Conservation (phyloP, 2,329 filamentous ascomycete species). For the Diaporthe ampelina region DNA sequence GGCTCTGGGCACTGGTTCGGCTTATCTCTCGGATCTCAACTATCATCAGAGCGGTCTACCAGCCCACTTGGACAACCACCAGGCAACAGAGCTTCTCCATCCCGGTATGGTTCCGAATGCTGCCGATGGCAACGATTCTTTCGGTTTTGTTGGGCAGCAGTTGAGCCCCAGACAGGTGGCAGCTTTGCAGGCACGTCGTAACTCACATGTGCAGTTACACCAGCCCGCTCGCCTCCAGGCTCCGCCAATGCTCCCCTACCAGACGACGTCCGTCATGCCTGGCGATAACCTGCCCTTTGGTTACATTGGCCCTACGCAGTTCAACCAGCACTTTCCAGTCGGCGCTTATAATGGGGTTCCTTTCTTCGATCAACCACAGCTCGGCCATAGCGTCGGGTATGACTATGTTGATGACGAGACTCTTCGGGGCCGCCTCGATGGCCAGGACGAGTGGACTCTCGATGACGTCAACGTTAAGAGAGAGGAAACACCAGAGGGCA, state of each 20-base stretch:
- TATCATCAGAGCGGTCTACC: neutral
- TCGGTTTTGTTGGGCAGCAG: neutral
- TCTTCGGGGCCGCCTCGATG: neutral
- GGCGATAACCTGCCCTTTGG: neutral
- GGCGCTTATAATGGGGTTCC: neutral
- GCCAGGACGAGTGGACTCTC: neutral
- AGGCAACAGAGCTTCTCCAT: neutral
- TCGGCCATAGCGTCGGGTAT: neutral
- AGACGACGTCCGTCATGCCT: neutral
- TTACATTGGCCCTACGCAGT: neutral
- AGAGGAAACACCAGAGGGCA: neutral
- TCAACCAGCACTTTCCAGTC: slow-evolving; percentile 16
- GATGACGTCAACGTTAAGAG: neutral
- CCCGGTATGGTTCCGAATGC: no score
- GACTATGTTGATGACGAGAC: neutral
- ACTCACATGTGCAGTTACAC: neutral
- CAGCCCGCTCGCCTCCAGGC: neutral
- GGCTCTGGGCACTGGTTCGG: neutral
- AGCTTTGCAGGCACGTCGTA: neutral
- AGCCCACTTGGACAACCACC: neutral
- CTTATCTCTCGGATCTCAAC: neutral
- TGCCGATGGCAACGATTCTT: no score
- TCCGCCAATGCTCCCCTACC: neutral
- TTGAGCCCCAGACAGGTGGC: neutral
- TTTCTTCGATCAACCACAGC: neutral